Conservation (phyloP, 2,329 filamentous ascomycete genomes). For the Clonostachys byssicola region DNA sequence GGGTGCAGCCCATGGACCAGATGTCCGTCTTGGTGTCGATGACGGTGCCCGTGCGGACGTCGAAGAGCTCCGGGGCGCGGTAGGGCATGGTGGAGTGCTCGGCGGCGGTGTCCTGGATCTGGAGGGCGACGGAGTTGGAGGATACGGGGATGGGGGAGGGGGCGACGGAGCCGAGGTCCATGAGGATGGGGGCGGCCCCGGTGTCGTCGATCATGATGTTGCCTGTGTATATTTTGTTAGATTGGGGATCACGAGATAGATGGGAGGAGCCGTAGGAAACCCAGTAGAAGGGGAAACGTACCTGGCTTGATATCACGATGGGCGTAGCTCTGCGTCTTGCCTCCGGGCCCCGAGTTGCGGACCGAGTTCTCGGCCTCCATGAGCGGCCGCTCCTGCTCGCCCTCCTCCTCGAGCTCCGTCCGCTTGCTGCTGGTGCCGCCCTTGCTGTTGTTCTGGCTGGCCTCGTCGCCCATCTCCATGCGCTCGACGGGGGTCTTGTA, state of each 20-base stretch:
- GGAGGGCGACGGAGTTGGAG: constrained; percentile 82
- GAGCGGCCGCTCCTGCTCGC: constrained; percentile 74
- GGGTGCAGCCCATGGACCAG: constrained; percentile 95
- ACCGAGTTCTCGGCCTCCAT: constrained; percentile 73
- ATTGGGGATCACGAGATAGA: not conserved
- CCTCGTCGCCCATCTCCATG: constrained; percentile 47
- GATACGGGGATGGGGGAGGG: constrained; percentile 86
- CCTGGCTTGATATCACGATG: constrained; percentile 97
- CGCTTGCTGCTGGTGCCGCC: constrained; percentile 29
- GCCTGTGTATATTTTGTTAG: constrained; percentile 34
- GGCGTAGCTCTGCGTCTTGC: constrained; percentile 75
- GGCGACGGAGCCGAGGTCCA: constrained; percentile 92
- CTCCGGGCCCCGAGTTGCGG: constrained; percentile 45
- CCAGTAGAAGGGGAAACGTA: constrained; percentile 28
- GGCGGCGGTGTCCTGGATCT: constrained; percentile 89
- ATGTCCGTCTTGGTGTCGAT: constrained; percentile 98
- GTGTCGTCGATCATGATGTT: constrained; percentile 99
- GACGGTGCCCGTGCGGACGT: constrained; percentile 87
- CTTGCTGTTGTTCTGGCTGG: constrained; percentile 24
- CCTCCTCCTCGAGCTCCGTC: constrained; percentile 64
- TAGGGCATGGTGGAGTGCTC: constrained; percentile 99
- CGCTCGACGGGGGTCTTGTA: constrained; percentile 55
- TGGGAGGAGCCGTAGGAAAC: not conserved
- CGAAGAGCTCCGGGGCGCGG: constrained; percentile 94
- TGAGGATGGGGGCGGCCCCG: constrained; percentile 83